Conservation (phyloP, 2,329 filamentous ascomycete genomes). For the Dothideomycetidae sp. region DNA sequence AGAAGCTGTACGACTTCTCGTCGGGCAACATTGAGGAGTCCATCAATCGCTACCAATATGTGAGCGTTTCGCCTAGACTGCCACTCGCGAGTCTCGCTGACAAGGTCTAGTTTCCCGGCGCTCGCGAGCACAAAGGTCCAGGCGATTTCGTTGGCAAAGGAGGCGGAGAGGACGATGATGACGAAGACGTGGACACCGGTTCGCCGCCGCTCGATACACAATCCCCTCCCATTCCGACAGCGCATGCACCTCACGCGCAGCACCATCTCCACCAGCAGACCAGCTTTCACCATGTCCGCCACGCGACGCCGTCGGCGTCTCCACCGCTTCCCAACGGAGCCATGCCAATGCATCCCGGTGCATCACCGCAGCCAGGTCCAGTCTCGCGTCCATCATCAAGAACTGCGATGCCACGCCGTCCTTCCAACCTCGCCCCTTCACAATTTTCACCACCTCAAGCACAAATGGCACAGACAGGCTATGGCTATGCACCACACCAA, state of each 20-base stretch:
- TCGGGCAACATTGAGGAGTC: conserved; percentile 87
- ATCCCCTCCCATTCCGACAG: conserved; percentile 44
- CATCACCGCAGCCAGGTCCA: conserved; percentile 67
- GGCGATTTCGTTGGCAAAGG: conserved; percentile 74
- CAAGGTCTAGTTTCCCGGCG: conserved; percentile 60
- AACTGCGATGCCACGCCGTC: conserved; percentile 56
- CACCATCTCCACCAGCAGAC: conserved; percentile 35
- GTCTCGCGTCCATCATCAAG: conserved; percentile 67
- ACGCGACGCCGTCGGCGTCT: conserved; percentile 71
- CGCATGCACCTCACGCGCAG: conserved; percentile 34
- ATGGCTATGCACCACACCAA: conserved; percentile 52
- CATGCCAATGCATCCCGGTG: conserved; percentile 53
- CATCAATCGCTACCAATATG: conserved; percentile 77
- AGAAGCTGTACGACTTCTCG: conserved; percentile 97
- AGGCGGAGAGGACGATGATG: conserved; percentile 54
- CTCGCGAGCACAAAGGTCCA: conserved; percentile 93
- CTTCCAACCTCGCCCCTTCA: conserved; percentile 53
- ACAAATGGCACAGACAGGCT: conserved; percentile 46
- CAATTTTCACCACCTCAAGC: conserved; percentile 38
- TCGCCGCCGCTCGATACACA: conserved; percentile 47
- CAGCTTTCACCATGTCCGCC: conserved; percentile 66
- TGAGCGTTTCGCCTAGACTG: conserved; percentile 36
- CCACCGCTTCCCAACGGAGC: conserved; percentile 67
- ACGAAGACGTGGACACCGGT: conserved; percentile 63
- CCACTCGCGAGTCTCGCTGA: conserved; percentile 16